Base-by-base conservation (phyloP, 1,284 basidiomycete species). In the Phylloboletellus chloephorus region DNA sequence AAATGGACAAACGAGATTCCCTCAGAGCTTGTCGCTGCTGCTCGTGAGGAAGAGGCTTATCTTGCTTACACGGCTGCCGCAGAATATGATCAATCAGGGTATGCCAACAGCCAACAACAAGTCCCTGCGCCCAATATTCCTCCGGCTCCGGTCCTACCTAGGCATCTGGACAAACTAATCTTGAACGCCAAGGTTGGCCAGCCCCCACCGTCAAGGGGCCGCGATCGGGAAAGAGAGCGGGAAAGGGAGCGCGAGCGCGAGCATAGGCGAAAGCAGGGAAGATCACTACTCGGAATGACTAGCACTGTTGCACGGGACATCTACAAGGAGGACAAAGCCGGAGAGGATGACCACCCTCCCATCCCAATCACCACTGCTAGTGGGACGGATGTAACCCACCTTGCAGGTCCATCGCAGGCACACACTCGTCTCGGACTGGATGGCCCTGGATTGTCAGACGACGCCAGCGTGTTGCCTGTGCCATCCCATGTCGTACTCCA, bases 401-500 rank as follows among this genome's bases (percentile, higher is more conserved):
- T 61, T 40, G 40, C 54, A 26, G 16, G 39, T 28, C 35, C 44
- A 19, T 44, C 50, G 13, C 56, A 43, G 4, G 43, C 48, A 4
- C 51, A 53, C 30, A 49, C 61, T 16, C 52, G 57, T 37, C 48
- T 64, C 6, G 62, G 63, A 20, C 44, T 66, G 31, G 68, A 70
- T n/a, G 67, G 63, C 3, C 58, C 60, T 0, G 66, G 73, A 20
- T 54, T 81, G 31, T 79, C 90, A 21, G 92, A 98, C 64, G 95
- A 98, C 61, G 89, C 83, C 52, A 88, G 85, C 31, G 91, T 98
- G 44, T 67, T 98, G 49, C 89, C 95, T 7, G 92, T 96, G 13
- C 93, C 93, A 15, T 90, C 85, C 41, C 95, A 98, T 66, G 92
- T 92, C 24, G 92, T 98, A 29, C 72, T 98, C 50, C 92, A 97